Conservation (phyloP, 495 filamentous ascomycete species). For the Sphaerosporella brunnea region DNA sequence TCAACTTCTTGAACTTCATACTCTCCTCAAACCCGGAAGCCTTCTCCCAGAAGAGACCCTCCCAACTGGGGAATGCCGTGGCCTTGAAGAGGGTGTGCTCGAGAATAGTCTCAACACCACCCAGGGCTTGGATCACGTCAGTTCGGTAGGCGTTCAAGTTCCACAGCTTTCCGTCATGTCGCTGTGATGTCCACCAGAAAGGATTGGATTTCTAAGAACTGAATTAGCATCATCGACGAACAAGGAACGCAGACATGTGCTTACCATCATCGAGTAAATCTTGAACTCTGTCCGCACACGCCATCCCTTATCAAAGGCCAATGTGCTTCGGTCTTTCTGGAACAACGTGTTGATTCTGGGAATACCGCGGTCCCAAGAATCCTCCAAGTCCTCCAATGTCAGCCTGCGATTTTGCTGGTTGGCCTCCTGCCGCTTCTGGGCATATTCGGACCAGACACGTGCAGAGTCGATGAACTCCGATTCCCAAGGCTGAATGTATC, state of each 20-base stretch:
- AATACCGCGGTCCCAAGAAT: constrained; percentile 96
- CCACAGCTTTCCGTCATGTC: constrained; percentile 97
- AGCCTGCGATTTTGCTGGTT: constrained; percentile 93
- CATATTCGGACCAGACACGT: constrained; percentile 97
- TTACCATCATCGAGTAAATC: constrained; percentile 79
- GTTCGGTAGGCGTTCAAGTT: constrained; percentile 96
- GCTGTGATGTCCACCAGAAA: constrained; percentile 98
- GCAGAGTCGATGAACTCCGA: constrained; percentile 98
- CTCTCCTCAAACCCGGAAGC: constrained; percentile 62
- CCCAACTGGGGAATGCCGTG: constrained; percentile 96
- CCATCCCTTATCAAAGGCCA: constrained; percentile 98
- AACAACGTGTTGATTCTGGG: constrained; percentile 98
- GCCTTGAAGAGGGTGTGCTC: constrained; percentile 98
- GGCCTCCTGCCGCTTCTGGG: constrained; percentile 90
- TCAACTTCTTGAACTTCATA: constrained; percentile 99
- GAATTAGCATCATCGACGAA: constrained; percentile 6
- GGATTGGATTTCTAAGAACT: constrained; percentile 68
- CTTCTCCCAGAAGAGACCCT: constrained; percentile 96
- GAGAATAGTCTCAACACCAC: constrained; percentile 98
- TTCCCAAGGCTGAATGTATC: constrained; percentile 99
- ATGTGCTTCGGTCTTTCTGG: constrained; percentile 94
- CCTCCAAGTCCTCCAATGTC: constrained; percentile 91
- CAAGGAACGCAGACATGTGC: background rate
- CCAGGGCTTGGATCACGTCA: constrained; percentile 94
- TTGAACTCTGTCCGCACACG: constrained; percentile 93